These are phyloP conservation scores for Pontederia crassipes DNA, from an alignment of 176 grass and related monocot species.

Conservation along the genomic window DNA sequence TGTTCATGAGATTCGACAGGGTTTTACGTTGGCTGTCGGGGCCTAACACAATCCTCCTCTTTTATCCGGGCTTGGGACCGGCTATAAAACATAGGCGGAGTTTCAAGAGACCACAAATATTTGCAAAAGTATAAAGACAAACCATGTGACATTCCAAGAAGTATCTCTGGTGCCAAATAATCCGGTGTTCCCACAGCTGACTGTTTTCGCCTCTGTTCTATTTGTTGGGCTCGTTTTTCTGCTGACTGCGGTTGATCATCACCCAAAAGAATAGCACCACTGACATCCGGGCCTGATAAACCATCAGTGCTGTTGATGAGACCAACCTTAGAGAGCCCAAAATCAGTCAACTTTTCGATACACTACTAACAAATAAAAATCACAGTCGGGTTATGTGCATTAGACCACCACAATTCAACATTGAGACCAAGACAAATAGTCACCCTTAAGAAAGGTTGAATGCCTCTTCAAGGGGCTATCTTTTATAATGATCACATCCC, in stretches of 20 bases:
- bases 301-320: conserved; percentile 99
- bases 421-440: too few species aligned
- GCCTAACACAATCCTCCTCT: too few species aligned
- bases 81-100: too few species aligned
- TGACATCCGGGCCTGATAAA: conserved; percentile 84
- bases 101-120: neutral
- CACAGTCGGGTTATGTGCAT: too few species aligned
- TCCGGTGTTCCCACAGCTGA: conserved; percentile 90
- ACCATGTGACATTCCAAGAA: conserved; percentile 90
- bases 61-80: too few species aligned
- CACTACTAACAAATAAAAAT: too few species aligned
- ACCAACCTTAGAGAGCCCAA: conserved; percentile 92
- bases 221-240: conserved; percentile 52
- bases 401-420: too few species aligned
- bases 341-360: conserved; percentile 30
- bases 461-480: too few species aligned
- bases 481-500: too few species aligned
- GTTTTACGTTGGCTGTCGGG: too few species aligned
- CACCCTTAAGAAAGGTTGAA: too few species aligned
- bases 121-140: neutral
- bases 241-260: conserved; percentile 39
- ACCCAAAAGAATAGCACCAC: conserved; percentile 45
- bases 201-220: conserved; percentile 73
- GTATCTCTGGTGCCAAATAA: conserved; percentile 95
- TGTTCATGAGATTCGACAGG: too few species aligned